phyloP scores from a whole-genome alignment of 768 basidiomycete genomes.

The Leccinum imitatum region DNA sequence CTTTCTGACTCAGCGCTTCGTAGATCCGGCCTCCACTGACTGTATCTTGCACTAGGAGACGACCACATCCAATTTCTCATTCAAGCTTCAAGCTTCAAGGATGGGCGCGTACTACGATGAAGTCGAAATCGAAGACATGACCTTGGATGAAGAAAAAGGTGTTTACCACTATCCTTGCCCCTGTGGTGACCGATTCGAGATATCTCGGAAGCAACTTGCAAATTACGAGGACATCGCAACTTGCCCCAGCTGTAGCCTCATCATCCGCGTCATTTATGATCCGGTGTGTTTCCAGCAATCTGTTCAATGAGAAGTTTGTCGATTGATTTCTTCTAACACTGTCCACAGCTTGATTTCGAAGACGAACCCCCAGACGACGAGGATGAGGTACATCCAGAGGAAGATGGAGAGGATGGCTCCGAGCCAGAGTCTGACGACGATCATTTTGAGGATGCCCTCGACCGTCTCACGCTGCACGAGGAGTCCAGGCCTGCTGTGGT shows the following conservation, averaged over 20 bases:
- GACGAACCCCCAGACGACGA: constrained; percentile 34
- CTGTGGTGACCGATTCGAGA: constrained; percentile 98
- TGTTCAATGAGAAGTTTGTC: background rate
- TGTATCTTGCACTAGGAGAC: too few relatives aligned
- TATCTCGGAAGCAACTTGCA: constrained; percentile 78
- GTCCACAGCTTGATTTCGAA: constrained; percentile 70
- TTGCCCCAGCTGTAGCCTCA: constrained; percentile 93
- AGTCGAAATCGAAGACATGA: constrained; percentile 96
- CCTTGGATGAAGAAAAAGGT: constrained; percentile 76
- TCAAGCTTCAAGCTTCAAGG: too few relatives aligned
- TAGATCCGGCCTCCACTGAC: too few relatives aligned
- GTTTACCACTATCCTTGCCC: constrained; percentile 98
- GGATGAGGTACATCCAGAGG: constrained; percentile 27
- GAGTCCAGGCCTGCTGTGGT: constrained; percentile 12
- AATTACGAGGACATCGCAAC: constrained; percentile 93
- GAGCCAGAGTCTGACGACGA: constrained; percentile 42
- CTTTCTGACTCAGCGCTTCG: too few relatives aligned
- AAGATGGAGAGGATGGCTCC: constrained; percentile 35
- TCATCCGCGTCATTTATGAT: constrained; percentile 92
- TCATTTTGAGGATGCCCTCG: constrained; percentile 64
- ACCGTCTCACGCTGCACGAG: constrained; percentile 45
- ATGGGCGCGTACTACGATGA: constrained; percentile 76
- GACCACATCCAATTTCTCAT: too few relatives aligned
- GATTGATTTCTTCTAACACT: background rate
- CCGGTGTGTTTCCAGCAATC: constrained; percentile 57